These are phyloP conservation scores for Neocatenulostroma microsporum DNA, from an alignment of 2,329 filamentous ascomycete species.

Conservation along the genomic window DNA sequence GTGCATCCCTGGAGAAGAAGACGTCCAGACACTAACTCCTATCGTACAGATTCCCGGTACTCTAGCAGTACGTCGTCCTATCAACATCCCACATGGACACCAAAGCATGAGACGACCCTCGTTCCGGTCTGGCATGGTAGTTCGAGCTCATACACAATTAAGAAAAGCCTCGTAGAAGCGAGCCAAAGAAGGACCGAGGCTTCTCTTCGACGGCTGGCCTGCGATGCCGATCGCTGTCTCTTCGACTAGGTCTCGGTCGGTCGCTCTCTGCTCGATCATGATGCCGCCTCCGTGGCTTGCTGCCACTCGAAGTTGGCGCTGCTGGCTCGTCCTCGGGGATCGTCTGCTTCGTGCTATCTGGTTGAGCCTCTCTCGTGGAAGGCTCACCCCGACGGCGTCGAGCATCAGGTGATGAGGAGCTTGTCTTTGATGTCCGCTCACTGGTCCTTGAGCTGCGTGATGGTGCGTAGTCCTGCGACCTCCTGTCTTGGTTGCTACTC, in stretches of 20 bases:
- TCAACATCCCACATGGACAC: too few species aligned
- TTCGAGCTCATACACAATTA: too few species aligned
- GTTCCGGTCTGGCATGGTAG: too few species aligned
- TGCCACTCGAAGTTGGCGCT: constrained; percentile 6
- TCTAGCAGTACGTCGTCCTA: too few species aligned
- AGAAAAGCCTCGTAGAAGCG: constrained; percentile 5
- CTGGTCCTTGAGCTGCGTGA: background rate
- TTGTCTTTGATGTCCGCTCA: constrained; percentile 4
- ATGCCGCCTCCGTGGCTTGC: constrained; percentile 5
- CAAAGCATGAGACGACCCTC: too few species aligned
- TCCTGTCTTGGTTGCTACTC: background rate
- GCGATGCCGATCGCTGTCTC: constrained; percentile 6
- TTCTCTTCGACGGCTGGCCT: constrained; percentile 7
- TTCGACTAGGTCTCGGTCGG: constrained; percentile 4
- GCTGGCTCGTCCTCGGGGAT: background rate
- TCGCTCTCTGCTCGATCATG: constrained; percentile 7
- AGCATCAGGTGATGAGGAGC: background rate
- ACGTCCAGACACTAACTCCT: too few species aligned
- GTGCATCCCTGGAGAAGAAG: too few species aligned
- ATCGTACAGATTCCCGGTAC: too few species aligned
- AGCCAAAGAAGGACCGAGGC: constrained; percentile 5
- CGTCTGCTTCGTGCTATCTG: too few species aligned
- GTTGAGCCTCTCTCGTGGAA: background rate
- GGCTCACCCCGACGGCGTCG: background rate
- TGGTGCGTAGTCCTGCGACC: background rate